A percentile compares a stretch with the other conserved stretches of the same genome.
Conservation (phyloP, 192 early-diverging fungal species). For the Podochytrium sp. region DNA sequence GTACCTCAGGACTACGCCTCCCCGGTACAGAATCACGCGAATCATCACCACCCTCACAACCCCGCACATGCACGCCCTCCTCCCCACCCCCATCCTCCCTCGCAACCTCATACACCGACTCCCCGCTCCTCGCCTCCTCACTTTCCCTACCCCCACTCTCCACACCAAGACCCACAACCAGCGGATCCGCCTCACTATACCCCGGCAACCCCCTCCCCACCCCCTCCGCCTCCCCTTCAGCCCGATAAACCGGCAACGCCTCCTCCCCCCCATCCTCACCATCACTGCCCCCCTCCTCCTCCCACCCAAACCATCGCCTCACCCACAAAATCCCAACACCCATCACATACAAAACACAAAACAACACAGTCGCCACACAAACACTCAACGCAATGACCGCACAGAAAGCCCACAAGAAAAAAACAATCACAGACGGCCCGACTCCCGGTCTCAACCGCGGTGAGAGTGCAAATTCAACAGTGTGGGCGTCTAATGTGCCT, state of each 20-base stretch:
- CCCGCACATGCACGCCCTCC: too few relatives aligned
- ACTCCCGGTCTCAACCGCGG: background rate
- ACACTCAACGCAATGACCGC: slow-evolving; percentile 14
- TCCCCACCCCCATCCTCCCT: too few relatives aligned
- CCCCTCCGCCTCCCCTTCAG: background rate
- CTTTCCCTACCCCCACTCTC: too few relatives aligned
- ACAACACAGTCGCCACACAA: slow-evolving; percentile 1
- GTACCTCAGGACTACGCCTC: too few relatives aligned
- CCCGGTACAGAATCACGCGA: too few relatives aligned
- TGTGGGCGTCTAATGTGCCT: background rate
- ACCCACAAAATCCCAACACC: background rate
- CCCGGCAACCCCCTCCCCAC: background rate
- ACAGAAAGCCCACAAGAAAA: slow-evolving; percentile 25
- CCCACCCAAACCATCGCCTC: background rate
- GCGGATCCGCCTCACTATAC: slow-evolving; percentile 10
- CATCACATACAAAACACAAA: background rate
- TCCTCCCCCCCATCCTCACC: slow-evolving; percentile 1
- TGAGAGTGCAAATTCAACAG: background rate
- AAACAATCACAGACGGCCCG: background rate
- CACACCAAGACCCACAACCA: too few relatives aligned
- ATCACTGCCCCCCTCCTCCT: background rate
- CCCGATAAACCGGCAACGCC: slow-evolving; percentile 9
- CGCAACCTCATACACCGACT: too few relatives aligned
- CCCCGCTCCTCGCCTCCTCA: too few relatives aligned
- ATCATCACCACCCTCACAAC: too few relatives aligned